Percentiles rank a stretch among this genome's conserved stretches.
Conservation (phyloP, 306 rosid genomes). For the Pachyrhizus erosus region DNA sequence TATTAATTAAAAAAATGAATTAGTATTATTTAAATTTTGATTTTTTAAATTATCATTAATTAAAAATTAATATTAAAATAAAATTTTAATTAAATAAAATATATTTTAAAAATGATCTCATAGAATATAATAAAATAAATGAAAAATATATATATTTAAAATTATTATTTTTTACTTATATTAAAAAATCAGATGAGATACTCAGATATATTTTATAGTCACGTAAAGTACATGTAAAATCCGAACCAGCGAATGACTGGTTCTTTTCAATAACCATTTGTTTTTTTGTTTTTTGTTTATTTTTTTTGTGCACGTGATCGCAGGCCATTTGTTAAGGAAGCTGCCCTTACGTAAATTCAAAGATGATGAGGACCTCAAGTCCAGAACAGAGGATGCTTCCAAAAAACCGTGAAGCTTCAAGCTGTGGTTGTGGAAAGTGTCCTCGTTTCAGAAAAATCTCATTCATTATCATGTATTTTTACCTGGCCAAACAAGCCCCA, state of each 20-base stretch:
- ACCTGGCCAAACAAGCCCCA: background rate
- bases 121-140: too few relatives aligned
- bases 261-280: background rate
- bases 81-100: too few relatives aligned
- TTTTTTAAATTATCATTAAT: too few relatives aligned
- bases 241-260: background rate
- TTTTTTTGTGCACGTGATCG: conserved; percentile 3
- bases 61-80: too few relatives aligned
- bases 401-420: background rate
- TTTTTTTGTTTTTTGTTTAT: too few relatives aligned
- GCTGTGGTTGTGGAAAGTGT: conserved; percentile 6
- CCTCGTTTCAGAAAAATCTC: background rate
- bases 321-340: background rate
- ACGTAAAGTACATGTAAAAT: background rate
- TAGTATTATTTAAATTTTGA: too few relatives aligned
- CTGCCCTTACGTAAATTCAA: background rate
- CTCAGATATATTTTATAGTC: too few relatives aligned
- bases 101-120: too few relatives aligned
- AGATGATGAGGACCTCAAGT: background rate
- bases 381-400: background rate
- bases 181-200: too few relatives aligned
- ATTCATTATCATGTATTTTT: background rate
- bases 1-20: too few relatives aligned
- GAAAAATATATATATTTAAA: too few relatives aligned
- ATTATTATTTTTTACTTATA: too few relatives aligned